Conservation (phyloP, 306 rosid genomes). For the Cucurbita maxima region DNA sequence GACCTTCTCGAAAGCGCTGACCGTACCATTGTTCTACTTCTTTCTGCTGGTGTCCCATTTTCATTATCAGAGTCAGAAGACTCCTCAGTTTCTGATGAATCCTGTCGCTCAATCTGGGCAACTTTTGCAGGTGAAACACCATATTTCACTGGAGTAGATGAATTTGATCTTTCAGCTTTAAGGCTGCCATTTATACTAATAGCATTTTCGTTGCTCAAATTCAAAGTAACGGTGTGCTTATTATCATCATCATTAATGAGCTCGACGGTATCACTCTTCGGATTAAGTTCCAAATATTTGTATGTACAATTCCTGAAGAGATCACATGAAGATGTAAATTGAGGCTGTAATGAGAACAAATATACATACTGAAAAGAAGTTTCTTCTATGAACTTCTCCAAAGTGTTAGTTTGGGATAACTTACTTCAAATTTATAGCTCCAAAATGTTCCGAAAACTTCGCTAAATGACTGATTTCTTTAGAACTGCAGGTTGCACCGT, state of each 20-base stretch:
- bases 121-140: constrained; percentile 90
- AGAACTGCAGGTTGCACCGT: constrained; percentile 27
- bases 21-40: constrained; percentile 73
- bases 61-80: constrained; percentile 64
- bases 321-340: not conserved
- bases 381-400: not conserved
- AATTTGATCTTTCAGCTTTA: constrained; percentile 25
- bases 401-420: constrained; percentile 17
- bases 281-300: constrained; percentile 38
- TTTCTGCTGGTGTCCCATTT: constrained; percentile 47
- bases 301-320: constrained; percentile 41
- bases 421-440: constrained; percentile 54
- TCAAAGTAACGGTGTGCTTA: constrained; percentile 13
- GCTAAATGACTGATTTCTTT: constrained; percentile 31
- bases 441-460: constrained; percentile 41
- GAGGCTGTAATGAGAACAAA: not conserved
- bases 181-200: constrained; percentile 11
- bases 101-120: constrained; percentile 67
- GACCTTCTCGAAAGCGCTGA: constrained; percentile 71
- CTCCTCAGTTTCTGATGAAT: constrained; percentile 57
- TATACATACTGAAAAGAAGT: not conserved
- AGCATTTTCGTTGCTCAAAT: constrained; percentile 18
- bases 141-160: constrained; percentile 48
- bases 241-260: constrained; percentile 25
- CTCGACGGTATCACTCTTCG: constrained; percentile 17